Percentiles rank a stretch among this genome's conserved stretches.
These are phyloP conservation scores for Exutisphaerella laricina DNA, from an alignment of 2,329 filamentous ascomycete species.

Conservation along the genomic window DNA sequence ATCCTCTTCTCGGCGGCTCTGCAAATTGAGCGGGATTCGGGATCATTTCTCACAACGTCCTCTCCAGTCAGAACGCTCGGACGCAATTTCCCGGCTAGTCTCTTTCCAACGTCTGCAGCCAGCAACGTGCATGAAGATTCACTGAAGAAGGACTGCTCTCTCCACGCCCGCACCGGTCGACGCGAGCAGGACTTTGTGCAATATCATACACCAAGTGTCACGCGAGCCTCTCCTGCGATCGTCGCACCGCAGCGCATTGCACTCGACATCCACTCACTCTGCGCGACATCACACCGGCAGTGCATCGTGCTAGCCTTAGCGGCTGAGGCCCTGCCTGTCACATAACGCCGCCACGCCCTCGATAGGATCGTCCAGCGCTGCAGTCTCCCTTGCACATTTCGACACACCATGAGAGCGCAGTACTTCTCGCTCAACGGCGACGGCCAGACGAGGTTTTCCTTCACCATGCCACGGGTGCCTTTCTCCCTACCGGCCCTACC, in stretches of 20 bases:
- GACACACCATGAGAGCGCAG: conserved; percentile 23
- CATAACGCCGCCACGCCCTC: background rate
- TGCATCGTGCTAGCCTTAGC: too few relatives aligned
- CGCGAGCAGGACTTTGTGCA: conserved; percentile 4
- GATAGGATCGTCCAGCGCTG: too few relatives aligned
- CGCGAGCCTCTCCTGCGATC: too few relatives aligned
- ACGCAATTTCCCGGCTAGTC: background rate
- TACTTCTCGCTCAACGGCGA: conserved; percentile 29
- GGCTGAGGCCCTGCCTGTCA: too few relatives aligned
- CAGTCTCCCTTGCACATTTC: too few relatives aligned
- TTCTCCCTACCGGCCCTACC: conserved; percentile 46
- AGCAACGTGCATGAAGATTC: background rate
- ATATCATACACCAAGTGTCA: background rate
- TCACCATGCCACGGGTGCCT: conserved; percentile 40
- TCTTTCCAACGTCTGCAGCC: background rate
- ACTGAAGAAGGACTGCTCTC: too few relatives aligned
- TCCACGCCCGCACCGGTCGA: background rate
- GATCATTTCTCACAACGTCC: too few relatives aligned
- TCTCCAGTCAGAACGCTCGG: too few relatives aligned
- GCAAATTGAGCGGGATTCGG: background rate
- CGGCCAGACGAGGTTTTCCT: conserved; percentile 35
- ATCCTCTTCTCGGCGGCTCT: background rate
- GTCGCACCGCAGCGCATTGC: background rate
- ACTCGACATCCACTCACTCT: background rate
- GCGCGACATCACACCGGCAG: conserved; percentile 3